Evolutionary conservation across 495 filamentous ascomycete genomes (phyloP).

Genomic region (Lasiosphaeria ovina): DNA sequence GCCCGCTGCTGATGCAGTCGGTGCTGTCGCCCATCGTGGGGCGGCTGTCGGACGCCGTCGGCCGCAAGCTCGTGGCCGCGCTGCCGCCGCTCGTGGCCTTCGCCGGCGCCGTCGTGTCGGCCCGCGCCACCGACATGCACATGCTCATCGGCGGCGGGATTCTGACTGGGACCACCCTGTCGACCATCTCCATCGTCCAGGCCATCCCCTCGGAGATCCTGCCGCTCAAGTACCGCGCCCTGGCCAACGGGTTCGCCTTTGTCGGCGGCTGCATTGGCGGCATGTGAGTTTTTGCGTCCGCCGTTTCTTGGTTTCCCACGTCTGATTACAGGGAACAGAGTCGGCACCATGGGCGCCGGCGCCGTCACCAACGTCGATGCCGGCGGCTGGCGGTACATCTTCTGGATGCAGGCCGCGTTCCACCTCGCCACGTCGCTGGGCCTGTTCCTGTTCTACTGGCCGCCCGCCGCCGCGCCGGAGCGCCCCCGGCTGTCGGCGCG

Average conservation of each 20-base stretch:
- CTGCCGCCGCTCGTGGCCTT: constrained; percentile 52
- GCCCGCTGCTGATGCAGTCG: constrained; percentile 53
- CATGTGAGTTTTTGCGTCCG: constrained; percentile 33
- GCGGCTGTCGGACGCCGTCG: constrained; percentile 54
- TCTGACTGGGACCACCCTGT: constrained; percentile 51
- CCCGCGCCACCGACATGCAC: constrained; percentile 52
- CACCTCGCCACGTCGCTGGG: constrained; percentile 46
- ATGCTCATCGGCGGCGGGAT: constrained; percentile 57
- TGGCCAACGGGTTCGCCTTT: constrained; percentile 52
- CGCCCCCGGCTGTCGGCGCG: constrained; percentile 41
- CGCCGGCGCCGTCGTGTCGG: constrained; percentile 51
- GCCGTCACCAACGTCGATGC: constrained; percentile 48
- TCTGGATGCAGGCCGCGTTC: constrained; percentile 59
- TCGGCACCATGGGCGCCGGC: constrained; percentile 48
- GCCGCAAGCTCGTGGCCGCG: constrained; percentile 50
- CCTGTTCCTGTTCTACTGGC: constrained; percentile 51
- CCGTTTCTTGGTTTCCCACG: neutral
- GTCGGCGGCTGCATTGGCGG: constrained; percentile 50
- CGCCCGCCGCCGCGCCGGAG: constrained; percentile 33
- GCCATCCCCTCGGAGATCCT: constrained; percentile 55
- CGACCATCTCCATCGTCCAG: constrained; percentile 53
- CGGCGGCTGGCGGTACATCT: constrained; percentile 54
- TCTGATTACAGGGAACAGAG: constrained; percentile 25
- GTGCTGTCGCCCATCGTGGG: constrained; percentile 55
- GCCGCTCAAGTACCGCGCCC: constrained; percentile 51